Evolutionary conservation across 2,329 filamentous ascomycete genomes (phyloP).

Genomic region (Fusarium palustre): DNA sequence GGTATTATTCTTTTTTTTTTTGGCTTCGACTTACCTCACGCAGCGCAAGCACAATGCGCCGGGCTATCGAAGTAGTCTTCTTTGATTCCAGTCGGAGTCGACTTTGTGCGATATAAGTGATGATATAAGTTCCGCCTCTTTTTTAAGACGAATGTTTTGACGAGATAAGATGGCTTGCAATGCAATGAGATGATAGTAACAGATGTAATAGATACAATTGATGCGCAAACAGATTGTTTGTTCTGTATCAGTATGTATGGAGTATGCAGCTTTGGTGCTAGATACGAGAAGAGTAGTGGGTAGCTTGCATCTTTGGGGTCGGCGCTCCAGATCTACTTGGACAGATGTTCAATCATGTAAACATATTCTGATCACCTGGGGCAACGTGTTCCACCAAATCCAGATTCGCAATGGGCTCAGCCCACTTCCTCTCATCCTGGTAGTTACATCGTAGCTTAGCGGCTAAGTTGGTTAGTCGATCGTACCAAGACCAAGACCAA

Average conservation of each 20-base stretch:
- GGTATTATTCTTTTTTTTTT: background rate
- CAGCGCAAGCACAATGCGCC: slow-evolving; percentile 85
- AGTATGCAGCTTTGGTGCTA: slow-evolving; percentile 35
- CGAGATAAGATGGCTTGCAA: slow-evolving; percentile 2
- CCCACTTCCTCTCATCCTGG: slow-evolving; percentile 20
- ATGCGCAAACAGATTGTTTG: slow-evolving; percentile 1
- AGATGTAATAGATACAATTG: slow-evolving; percentile 27
- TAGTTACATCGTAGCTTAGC: slow-evolving; percentile 11
- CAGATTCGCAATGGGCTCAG: slow-evolving; percentile 20
- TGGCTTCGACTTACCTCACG: slow-evolving; percentile 72
- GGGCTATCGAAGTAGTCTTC: slow-evolving; percentile 65
- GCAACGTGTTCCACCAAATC: slow-evolving; percentile 25
- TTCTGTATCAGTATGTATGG: slow-evolving; percentile 19
- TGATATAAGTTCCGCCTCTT: slow-evolving; percentile 47
- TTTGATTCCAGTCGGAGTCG: slow-evolving; percentile 63
- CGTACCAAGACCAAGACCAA: slow-evolving; percentile 1
- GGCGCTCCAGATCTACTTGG: slow-evolving; percentile 26
- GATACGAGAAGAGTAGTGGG: slow-evolving; percentile 40
- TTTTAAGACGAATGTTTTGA: slow-evolving; percentile 47
- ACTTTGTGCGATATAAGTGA: slow-evolving; percentile 50
- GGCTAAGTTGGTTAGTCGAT: slow-evolving; percentile 11
- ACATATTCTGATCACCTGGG: slow-evolving; percentile 18
- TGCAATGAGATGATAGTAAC: background rate
- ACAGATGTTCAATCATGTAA: slow-evolving; percentile 12
- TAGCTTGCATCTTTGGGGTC: slow-evolving; percentile 37